Evolutionary conservation across 768 basidiomycete genomes (phyloP), one percentile per base, ranked within the genome.

Genomic region (Sporobolomyces phaffii): DNA sequence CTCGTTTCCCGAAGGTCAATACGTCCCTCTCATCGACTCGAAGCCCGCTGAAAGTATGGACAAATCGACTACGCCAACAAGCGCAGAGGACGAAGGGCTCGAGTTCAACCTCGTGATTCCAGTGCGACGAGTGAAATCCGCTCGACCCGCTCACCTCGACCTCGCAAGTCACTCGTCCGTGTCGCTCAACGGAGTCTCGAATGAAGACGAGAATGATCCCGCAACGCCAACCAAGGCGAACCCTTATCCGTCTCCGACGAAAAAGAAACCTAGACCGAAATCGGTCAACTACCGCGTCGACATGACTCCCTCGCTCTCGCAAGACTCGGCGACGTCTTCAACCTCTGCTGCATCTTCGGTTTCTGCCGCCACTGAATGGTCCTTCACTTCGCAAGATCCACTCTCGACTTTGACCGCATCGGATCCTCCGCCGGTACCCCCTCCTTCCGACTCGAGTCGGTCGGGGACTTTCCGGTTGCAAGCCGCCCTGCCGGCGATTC

Each of bases 1-100:
- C 5, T 9, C 2, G 22, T 43, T 38, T 33, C 24, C 45, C 1
- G n/a, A 38, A 26, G 51, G 48, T 38, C 51, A 47, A 8, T 65
- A 52, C 64, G 40, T 65, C 10, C 54, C 54, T 2, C 5, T 56
- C 24, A 29, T 56, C 41, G 64, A 65, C 34, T 29, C 56, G 33
- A n/a, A n/a, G n/a, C n/a, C n/a, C n/a, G n/a, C n/a, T n/a, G n/a
- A n/a, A n/a, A n/a, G n/a, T n/a, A n/a, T n/a, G n/a, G n/a, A n/a
- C n/a, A n/a, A n/a, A n/a, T n/a, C n/a, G n/a, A 13, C 11, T 10
- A 15, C 5, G 40, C 14, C 10, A 28, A 24, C 9, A 26, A 26
- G 26, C 13, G 26, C 14, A 56, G 26, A 56, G 2, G 38, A 24
- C 15, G 26, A 24, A 28, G 3, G 9, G 24, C 41, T 56, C 38